Conservation (phyloP, 2,329 filamentous ascomycete genomes). For the Monilinia polystroma region DNA sequence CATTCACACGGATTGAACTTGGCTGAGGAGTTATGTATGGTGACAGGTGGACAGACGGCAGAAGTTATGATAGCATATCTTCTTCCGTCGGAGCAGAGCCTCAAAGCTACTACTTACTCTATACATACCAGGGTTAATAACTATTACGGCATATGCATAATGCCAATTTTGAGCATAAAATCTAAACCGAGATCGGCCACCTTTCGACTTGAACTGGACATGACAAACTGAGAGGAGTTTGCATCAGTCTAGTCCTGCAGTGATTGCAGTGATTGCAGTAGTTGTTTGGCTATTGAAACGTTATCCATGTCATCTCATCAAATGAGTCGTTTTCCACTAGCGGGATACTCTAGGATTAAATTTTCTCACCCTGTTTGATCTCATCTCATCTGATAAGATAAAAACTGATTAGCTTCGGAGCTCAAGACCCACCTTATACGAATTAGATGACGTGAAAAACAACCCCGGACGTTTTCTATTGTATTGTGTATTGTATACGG, state of each 20-base stretch:
- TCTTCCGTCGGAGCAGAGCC: background rate
- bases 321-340: background rate
- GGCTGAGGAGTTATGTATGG: background rate
- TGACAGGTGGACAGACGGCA: no score
- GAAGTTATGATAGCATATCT: background rate
- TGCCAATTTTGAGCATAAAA: constrained; percentile 14
- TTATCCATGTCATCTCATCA: constrained; percentile 1
- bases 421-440: background rate
- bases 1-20: background rate
- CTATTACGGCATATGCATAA: constrained; percentile 1
- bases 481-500: no score
- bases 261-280: background rate
- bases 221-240: background rate
- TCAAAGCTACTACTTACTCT: constrained; percentile 9
- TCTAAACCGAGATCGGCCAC: constrained; percentile 6
- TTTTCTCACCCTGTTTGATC: constrained; percentile 14
- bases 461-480: background rate
- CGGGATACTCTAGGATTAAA: background rate
- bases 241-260: background rate
- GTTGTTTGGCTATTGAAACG: background rate
- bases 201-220: background rate
- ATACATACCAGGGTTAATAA: constrained; percentile 3
- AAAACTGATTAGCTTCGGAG: background rate
- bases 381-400: constrained; percentile 25
- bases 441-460: background rate